A percentile compares a stretch with the other conserved stretches of the same genome.
Evolutionary conservation across 345 rosid genomes (phyloP).

Genomic region (Aurinia saxatilis): DNA sequence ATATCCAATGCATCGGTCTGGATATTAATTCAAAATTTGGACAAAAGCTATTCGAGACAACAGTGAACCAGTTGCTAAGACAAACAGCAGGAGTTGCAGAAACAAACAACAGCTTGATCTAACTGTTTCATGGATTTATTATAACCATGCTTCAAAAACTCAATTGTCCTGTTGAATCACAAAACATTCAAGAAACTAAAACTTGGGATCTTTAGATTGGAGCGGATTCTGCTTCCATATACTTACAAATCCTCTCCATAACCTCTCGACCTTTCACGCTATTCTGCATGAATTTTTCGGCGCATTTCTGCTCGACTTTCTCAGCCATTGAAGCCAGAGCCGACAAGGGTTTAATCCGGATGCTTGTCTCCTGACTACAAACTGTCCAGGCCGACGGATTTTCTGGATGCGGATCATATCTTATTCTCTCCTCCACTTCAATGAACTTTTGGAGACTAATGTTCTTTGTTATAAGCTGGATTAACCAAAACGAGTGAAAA

Average conservation of each 20-base stretch:
- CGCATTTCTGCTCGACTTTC: conserved; percentile 87
- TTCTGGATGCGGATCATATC: conserved; percentile 84
- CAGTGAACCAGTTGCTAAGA: not conserved
- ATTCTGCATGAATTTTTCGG: conserved; percentile 87
- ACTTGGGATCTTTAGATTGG: conserved; percentile 27
- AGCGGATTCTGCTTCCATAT: conserved; percentile 83
- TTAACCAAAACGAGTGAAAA: not conserved
- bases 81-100: conserved; percentile 5
- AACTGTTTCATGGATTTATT: conserved; percentile 14
- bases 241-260: conserved; percentile 95
- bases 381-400: conserved; percentile 72
- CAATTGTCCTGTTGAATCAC: not conserved
- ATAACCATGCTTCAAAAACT: conserved; percentile 11
- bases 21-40: not conserved
- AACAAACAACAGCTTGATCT: not conserved
- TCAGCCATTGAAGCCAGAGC: conserved; percentile 96
- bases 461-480: conserved; percentile 69
- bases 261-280: conserved; percentile 89
- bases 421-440: conserved; percentile 85
- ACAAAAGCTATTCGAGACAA: not conserved
- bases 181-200: conserved; percentile 13
- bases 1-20: not conserved
- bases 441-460: conserved; percentile 82
- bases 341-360: conserved; percentile 79
- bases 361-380: conserved; percentile 86